phyloP scores from a whole-genome alignment of 805 yeast genomes.

The Sugiyamaella boreocaroliniensis region DNA sequence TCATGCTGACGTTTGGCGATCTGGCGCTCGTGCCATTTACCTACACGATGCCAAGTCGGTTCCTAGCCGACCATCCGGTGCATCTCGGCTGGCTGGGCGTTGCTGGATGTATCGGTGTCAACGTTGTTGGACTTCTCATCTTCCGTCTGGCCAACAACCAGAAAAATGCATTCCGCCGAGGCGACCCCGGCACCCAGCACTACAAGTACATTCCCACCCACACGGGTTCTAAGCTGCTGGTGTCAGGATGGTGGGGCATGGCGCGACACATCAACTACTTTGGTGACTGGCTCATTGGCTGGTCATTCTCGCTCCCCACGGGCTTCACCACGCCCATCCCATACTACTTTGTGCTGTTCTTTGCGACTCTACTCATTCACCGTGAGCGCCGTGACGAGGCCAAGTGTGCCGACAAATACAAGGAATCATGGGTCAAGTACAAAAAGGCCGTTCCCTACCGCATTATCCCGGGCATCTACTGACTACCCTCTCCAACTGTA shows the following conservation, averaged over 20 bases:
- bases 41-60: conserved; percentile 80
- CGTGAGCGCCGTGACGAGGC: conserved; percentile 89
- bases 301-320: conserved; percentile 89
- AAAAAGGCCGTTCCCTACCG: conserved; percentile 77
- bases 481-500: conserved; percentile 6
- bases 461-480: conserved; percentile 83
- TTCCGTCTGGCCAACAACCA: conserved; percentile 82
- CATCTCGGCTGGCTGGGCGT: conserved; percentile 42
- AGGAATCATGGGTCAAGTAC: conserved; percentile 79
- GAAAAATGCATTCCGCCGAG: conserved; percentile 76
- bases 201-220: conserved; percentile 64
- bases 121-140: conserved; percentile 63
- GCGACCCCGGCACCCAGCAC: conserved; percentile 55
- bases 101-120: conserved; percentile 41
- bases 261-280: conserved; percentile 92
- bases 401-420: conserved; percentile 82
- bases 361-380: conserved; percentile 74
- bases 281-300: conserved; percentile 90
- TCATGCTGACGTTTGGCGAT: conserved; percentile 93
- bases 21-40: conserved; percentile 88
- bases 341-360: conserved; percentile 79
- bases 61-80: conserved; percentile 57
- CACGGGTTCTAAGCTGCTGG: conserved; percentile 71
- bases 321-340: conserved; percentile 77
- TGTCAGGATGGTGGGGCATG: conserved; percentile 94